A percentile compares a stretch with the other conserved stretches of the same genome.
These are phyloP conservation scores for Shiraia sp. DNA, from an alignment of 2,329 filamentous ascomycete species.

Conservation along the genomic window DNA sequence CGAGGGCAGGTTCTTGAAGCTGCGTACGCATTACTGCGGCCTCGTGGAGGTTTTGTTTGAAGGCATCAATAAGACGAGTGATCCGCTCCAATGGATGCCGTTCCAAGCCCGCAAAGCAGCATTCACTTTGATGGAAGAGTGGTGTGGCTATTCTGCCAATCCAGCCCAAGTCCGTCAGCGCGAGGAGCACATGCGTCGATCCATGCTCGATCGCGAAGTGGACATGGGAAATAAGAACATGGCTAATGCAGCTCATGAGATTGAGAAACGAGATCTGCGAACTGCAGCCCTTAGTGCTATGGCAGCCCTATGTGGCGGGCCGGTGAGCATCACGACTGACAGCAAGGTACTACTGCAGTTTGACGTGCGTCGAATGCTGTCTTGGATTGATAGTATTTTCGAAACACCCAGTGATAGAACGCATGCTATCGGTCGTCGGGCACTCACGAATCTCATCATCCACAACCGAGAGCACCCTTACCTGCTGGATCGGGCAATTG, in stretches of 20 bases:
- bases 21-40: constrained; percentile 92
- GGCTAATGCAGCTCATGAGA: constrained; percentile 88
- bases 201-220: constrained; percentile 76
- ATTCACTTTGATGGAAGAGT: constrained; percentile 97
- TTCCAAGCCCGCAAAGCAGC: constrained; percentile 95
- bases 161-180: constrained; percentile 78
- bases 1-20: constrained; percentile 90
- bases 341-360: constrained; percentile 88
- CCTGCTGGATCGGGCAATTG: constrained; percentile 85
- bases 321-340: constrained; percentile 85
- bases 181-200: constrained; percentile 86
- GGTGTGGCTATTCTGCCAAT: constrained; percentile 96
- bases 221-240: constrained; percentile 74
- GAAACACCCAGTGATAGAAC: constrained; percentile 88
- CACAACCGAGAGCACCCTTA: constrained; percentile 88
- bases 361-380: constrained; percentile 87
- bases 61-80: constrained; percentile 81
- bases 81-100: constrained; percentile 92
- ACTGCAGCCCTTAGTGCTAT: constrained; percentile 92
- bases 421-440: constrained; percentile 85
- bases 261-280: constrained; percentile 90
- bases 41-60: constrained; percentile 92
- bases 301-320: constrained; percentile 84
- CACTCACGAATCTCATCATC: constrained; percentile 84
- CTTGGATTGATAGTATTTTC: constrained; percentile 96